Evolutionary conservation across 306 rosid genomes (phyloP).

Genomic region (Begonia peltatifolia): DNA sequence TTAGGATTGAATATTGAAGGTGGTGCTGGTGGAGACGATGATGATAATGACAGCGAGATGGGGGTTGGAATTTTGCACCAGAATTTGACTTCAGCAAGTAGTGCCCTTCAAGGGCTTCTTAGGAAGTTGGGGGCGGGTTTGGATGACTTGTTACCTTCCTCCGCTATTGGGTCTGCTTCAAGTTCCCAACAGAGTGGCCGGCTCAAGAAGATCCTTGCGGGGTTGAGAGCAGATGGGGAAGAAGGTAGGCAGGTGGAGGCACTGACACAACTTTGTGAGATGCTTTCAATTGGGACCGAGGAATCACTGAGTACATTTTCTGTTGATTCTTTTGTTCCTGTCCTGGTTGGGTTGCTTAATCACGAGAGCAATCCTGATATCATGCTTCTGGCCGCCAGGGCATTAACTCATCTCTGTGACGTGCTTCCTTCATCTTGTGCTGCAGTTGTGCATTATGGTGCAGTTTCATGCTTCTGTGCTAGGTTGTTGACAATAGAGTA

Average conservation of each 20-base stretch:
- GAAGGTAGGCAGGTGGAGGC: conserved; percentile 97
- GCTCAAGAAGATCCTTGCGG: conserved; percentile 78
- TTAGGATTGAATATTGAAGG: conserved; percentile 52
- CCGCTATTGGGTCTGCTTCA: conserved; percentile 68
- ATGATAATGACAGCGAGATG: conserved; percentile 80
- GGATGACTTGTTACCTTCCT: conserved; percentile 76
- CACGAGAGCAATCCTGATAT: conserved; percentile 96
- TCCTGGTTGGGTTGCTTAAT: conserved; percentile 86
- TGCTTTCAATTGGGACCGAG: conserved; percentile 96
- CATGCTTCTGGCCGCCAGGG: conserved; percentile 99
- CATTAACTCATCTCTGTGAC: conserved; percentile 86
- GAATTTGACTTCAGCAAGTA: conserved; percentile 84
- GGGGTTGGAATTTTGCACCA: conserved; percentile 65
- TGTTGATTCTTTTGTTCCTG: conserved; percentile 90
- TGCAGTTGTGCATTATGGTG: conserved; percentile 96
- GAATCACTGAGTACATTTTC: conserved; percentile 88
- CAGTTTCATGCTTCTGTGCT: conserved; percentile 87
- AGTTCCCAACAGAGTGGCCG: conserved; percentile 88
- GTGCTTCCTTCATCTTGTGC: conserved; percentile 95
- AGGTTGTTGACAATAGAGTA: conserved; percentile 92
- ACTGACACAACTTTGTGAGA: conserved; percentile 83
- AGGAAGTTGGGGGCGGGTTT: conserved; percentile 89
- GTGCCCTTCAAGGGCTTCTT: conserved; percentile 95
- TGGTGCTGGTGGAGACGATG: conserved; percentile 46
- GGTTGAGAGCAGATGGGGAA: conserved; percentile 86